phyloP scores from a whole-genome alignment of 257 asterid genomes.

The Orobanche coerulescens region DNA sequence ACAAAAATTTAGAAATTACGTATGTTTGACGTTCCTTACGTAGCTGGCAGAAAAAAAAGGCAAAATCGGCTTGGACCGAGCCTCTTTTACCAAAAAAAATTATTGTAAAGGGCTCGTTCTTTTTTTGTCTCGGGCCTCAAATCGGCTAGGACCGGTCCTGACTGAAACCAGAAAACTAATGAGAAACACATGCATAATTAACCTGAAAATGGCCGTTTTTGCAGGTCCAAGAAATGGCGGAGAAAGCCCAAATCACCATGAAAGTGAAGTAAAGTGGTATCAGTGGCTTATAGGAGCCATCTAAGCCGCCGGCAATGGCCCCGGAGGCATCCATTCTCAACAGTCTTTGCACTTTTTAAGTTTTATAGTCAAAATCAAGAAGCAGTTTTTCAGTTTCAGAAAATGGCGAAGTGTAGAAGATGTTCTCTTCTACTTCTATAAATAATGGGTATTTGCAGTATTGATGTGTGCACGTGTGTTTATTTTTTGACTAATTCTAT shows the following conservation, averaged over 20 bases:
- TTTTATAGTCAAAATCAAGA: background rate
- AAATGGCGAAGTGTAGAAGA: slow-evolving; percentile 15
- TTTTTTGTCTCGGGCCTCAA: no score
- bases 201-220: slow-evolving; percentile 78
- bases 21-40: no score
- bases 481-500: slow-evolving; percentile 9
- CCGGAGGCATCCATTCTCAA: slow-evolving; percentile 32
- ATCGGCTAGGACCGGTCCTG: no score
- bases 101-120: no score
- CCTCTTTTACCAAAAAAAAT: no score
- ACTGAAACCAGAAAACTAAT: background rate
- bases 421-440: slow-evolving; percentile 13
- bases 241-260: slow-evolving; percentile 49
- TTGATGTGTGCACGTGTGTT: no score
- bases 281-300: slow-evolving; percentile 47
- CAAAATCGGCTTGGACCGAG: no score
- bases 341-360: background rate
- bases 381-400: slow-evolving; percentile 27
- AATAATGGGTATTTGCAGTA: no score
- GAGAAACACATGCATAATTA: no score
- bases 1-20: no score
- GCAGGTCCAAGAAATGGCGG: slow-evolving; percentile 67
- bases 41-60: no score
- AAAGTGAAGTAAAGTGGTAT: slow-evolving; percentile 51
- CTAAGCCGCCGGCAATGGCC: slow-evolving; percentile 25